Conservation (phyloP, 2,329 filamentous ascomycete species). For the Apiospora arundinis region DNA sequence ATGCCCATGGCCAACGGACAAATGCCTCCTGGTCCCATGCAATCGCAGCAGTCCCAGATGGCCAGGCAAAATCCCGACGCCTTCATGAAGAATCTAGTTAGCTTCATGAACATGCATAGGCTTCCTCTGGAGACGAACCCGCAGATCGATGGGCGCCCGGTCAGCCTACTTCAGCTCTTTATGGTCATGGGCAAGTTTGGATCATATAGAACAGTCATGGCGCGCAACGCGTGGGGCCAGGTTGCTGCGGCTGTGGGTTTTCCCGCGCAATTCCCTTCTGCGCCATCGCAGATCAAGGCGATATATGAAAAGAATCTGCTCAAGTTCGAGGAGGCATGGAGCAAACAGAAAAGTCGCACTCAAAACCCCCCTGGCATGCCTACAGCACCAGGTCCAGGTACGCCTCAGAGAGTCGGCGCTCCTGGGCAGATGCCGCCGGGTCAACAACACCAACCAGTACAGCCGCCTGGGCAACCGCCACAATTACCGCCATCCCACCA, state of each 20-base stretch:
- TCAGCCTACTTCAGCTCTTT: conserved; percentile 81
- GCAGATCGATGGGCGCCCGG: conserved; percentile 71
- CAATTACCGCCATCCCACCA: conserved; percentile 50
- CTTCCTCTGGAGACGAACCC: conserved; percentile 79
- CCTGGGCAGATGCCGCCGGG: conserved; percentile 47
- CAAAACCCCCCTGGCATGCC: conserved; percentile 50
- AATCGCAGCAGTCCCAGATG: conserved; percentile 53
- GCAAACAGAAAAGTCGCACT: conserved; percentile 60
- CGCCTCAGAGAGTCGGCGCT: conserved; percentile 52
- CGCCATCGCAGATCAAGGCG: conserved; percentile 71
- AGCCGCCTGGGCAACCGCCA: conserved; percentile 44
- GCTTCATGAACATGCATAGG: conserved; percentile 78
- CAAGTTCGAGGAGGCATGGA: conserved; percentile 76
- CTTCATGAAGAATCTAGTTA: conserved; percentile 77
- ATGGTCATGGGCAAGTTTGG: conserved; percentile 77
- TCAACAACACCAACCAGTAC: conserved; percentile 35
- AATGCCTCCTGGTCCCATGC: conserved; percentile 54
- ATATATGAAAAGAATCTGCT: conserved; percentile 79
- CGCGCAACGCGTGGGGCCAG: conserved; percentile 74
- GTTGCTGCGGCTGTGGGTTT: conserved; percentile 72
- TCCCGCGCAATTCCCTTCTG: conserved; percentile 68
- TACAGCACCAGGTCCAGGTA: conserved; percentile 39
- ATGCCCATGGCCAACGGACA: conserved; percentile 55
- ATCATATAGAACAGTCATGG: conserved; percentile 76
- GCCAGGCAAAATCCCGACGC: conserved; percentile 63